phyloP scores from a whole-genome alignment of 768 basidiomycete species.

The Nidula microcarpa region DNA sequence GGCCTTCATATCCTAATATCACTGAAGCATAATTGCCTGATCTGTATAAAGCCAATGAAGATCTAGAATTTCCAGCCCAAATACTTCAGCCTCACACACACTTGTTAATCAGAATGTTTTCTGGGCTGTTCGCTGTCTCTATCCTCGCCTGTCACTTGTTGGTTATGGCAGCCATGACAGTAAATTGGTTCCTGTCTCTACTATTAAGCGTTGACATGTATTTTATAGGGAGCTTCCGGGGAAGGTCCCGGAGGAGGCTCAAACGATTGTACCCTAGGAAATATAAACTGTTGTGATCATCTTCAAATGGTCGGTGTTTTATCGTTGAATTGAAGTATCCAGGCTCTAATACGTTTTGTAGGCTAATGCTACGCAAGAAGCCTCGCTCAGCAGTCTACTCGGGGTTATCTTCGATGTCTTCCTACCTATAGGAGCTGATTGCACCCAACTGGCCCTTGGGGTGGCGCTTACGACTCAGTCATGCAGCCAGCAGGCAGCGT shows the following conservation, averaged over 20 bases:
- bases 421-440: constrained; percentile 10
- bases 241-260: no score
- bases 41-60: no score
- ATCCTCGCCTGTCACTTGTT: constrained; percentile 20
- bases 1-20: no score
- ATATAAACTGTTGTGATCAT: no score
- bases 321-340: no score
- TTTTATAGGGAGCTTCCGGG: no score
- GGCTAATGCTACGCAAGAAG: not conserved
- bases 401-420: not conserved
- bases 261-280: no score
- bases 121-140: constrained; percentile 8
- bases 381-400: not conserved
- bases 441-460: constrained; percentile 14
- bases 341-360: not conserved
- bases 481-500: constrained; percentile 23
- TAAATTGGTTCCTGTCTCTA: no score
- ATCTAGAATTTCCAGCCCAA: no score
- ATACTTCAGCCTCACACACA: not conserved
- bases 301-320: no score
- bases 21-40: no score
- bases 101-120: constrained; percentile 7
- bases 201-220: no score
- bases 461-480: constrained; percentile 7
- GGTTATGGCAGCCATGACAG: constrained; percentile 19